Percentiles rank a stretch among this genome's conserved stretches.
Conservation (phyloP, 441 rosid genomes). For the Iberis amara region DNA sequence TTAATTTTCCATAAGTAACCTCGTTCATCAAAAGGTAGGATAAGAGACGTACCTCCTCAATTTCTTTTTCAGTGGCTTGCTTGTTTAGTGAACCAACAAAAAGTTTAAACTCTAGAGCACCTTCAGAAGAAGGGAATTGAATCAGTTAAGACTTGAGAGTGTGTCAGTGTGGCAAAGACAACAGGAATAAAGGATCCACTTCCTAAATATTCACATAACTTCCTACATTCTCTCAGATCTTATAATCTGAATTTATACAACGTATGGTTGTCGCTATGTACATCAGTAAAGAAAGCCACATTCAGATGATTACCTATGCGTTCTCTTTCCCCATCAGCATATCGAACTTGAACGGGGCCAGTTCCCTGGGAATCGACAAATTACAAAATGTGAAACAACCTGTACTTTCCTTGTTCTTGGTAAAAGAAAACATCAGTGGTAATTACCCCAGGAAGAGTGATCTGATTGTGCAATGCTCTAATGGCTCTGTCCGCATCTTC, state of each 20-base stretch:
- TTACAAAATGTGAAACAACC: constrained; percentile 25
- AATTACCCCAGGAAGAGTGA: constrained; percentile 89
- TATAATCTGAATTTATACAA: constrained; percentile 14
- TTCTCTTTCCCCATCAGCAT: constrained; percentile 98
- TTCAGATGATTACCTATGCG: constrained; percentile 67
- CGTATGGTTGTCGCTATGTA: constrained; percentile 5
- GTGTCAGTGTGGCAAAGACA: constrained; percentile 20
- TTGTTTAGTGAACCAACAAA: constrained; percentile 95
- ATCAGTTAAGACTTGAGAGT: constrained; percentile 20
- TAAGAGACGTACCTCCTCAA: constrained; percentile 70
- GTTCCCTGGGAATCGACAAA: constrained; percentile 58
- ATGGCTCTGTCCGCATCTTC: constrained; percentile 97
- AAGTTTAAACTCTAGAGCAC: constrained; percentile 89
- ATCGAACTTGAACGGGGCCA: constrained; percentile 96
- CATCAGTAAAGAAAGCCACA: constrained; percentile 6
- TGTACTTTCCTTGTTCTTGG: not conserved
- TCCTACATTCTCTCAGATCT: constrained; percentile 12
- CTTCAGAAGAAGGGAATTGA: constrained; percentile 38
- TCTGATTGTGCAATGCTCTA: constrained; percentile 91
- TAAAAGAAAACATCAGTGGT: constrained; percentile 30
- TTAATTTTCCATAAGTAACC: not conserved
- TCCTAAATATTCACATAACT: not conserved
- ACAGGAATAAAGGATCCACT: constrained; percentile 2
- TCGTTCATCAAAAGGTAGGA: constrained; percentile 13
- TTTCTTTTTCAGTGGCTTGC: constrained; percentile 90